These are phyloP conservation scores for Diaporthe vaccinii DNA, from an alignment of 2,329 filamentous ascomycete genomes.

Conservation along the genomic window DNA sequence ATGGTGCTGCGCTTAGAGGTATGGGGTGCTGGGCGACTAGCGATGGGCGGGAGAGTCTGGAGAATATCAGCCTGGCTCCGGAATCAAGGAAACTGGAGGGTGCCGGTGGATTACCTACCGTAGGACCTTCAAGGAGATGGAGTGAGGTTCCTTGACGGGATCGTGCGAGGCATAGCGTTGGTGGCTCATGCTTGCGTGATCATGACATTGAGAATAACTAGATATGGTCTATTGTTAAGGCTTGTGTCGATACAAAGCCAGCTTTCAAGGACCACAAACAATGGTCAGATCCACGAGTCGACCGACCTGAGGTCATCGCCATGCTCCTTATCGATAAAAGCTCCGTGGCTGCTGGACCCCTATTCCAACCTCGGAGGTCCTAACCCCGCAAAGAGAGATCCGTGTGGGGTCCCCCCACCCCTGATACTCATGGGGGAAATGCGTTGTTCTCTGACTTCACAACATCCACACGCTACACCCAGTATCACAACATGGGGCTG, in stretches of 20 bases:
- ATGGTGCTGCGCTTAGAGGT: conserved; percentile 56
- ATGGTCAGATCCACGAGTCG: no score
- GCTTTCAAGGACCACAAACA: background rate
- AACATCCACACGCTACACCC: background rate
- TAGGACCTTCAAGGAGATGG: conserved; percentile 82
- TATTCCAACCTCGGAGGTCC: background rate
- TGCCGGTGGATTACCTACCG: conserved; percentile 60
- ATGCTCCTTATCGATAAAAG: conserved; percentile 31
- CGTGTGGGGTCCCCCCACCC: background rate
- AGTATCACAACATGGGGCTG: background rate
- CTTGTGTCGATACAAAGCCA: no score
- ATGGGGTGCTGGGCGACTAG: conserved; percentile 79
- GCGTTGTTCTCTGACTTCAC: background rate
- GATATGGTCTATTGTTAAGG: background rate
- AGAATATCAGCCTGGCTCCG: conserved; percentile 38
- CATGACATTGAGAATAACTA: background rate
- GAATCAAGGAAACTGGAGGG: background rate
- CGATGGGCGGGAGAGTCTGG: conserved; percentile 84
- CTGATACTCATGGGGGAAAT: background rate
- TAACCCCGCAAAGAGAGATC: background rate
- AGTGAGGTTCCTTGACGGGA: conserved; percentile 79
- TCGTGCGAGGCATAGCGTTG: conserved; percentile 70
- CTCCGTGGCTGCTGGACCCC: background rate
- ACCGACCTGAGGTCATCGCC: conserved; percentile 24
- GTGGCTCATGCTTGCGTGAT: conserved; percentile 63